A percentile compares a stretch with the other conserved stretches of the same genome.
These are phyloP conservation scores for Melampsora larici-populina DNA, from an alignment of 1,284 basidiomycete species.

Conservation along the genomic window DNA sequence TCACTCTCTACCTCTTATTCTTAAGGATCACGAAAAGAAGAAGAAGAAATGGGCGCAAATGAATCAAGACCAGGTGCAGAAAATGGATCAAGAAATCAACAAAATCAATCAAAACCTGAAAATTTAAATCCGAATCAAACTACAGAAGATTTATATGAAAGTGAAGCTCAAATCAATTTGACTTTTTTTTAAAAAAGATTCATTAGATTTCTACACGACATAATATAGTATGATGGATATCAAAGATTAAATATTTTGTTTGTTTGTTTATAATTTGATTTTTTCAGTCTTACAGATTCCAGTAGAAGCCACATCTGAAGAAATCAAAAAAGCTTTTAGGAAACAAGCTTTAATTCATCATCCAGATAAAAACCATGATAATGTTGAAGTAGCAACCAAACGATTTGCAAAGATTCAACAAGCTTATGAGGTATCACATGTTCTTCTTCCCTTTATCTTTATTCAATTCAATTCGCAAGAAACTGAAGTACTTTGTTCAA, in stretches of 20 bases:
- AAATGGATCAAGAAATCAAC: neutral
- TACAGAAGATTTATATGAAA: conserved; percentile 20
- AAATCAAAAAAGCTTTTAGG: conserved; percentile 51
- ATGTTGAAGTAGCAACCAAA: conserved; percentile 79
- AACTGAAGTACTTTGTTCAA: neutral
- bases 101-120: neutral
- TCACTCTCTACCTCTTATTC: too few relatives aligned
- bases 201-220: neutral
- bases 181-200: neutral
- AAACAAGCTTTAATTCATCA: conserved; percentile 54
- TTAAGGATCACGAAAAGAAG: too few relatives aligned
- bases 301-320: conserved; percentile 46
- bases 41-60: neutral
- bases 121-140: neutral
- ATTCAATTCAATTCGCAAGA: neutral
- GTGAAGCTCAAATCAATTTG: conserved; percentile 9
- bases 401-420: conserved; percentile 85
- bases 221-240: too few relatives aligned
- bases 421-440: conserved; percentile 74
- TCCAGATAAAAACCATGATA: conserved; percentile 57
- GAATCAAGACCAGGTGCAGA: neutral
- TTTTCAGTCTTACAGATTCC: conserved; percentile 48
- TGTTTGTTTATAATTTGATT: too few relatives aligned
- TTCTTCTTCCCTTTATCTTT: neutral
- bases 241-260: neutral